Evolutionary conservation across 2,329 filamentous ascomycete genomes (phyloP).

Genomic region (Nemania sp.): DNA sequence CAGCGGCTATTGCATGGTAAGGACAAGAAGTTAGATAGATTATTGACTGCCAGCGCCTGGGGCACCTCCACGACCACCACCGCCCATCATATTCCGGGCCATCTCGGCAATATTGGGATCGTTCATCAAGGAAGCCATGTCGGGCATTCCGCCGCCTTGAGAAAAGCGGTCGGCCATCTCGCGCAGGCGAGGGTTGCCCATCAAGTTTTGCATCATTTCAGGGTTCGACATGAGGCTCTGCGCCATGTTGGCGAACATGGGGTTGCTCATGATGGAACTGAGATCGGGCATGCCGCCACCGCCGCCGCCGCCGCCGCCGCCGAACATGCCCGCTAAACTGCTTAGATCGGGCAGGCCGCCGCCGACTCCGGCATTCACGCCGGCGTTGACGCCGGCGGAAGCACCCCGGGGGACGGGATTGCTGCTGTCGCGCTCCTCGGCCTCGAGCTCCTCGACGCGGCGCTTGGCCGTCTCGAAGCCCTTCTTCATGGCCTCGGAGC

Average conservation of each 20-base stretch:
- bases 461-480: conserved; percentile 94
- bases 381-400: conserved; percentile 55
- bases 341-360: conserved; percentile 78
- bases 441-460: conserved; percentile 83
- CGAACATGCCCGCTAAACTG: conserved; percentile 78
- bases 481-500: conserved; percentile 97
- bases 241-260: conserved; percentile 98
- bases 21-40: conserved; percentile 9
- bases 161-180: conserved; percentile 88
- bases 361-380: conserved; percentile 58
- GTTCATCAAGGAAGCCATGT: conserved; percentile 86
- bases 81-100: conserved; percentile 59
- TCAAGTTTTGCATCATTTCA: conserved; percentile 88
- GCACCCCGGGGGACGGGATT: conserved; percentile 57
- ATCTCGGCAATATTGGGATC: conserved; percentile 93
- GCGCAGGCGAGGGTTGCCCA: conserved; percentile 90
- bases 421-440: conserved; percentile 61
- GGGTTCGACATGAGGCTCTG: conserved; percentile 98
- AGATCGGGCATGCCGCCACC: conserved; percentile 90
- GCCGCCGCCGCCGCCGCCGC: conserved; percentile 71
- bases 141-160: conserved; percentile 86
- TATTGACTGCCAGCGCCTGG: conserved; percentile 41
- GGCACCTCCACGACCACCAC: conserved; percentile 44
- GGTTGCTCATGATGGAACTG: conserved; percentile 90
- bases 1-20: background rate